Evolutionary conservation across 345 rosid genomes (phyloP).

Genomic region (Citrus hindsii): DNA sequence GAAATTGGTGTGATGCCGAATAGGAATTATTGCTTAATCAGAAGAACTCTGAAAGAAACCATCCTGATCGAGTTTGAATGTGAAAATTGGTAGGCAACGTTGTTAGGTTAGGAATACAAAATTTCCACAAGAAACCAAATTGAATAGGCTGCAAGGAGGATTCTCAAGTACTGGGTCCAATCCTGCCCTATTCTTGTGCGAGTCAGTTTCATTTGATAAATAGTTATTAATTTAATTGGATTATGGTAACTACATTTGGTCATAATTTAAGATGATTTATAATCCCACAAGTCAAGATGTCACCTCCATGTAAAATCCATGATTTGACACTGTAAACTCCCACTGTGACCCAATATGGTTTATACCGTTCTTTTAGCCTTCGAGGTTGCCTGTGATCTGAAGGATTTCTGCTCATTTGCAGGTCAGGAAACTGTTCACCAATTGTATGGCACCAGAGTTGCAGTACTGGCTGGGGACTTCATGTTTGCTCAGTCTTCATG

Average conservation of each 20-base stretch:
- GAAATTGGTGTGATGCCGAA: neutral
- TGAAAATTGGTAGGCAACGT: neutral
- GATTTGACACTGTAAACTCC: neutral
- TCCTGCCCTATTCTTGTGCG: neutral
- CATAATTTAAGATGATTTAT: neutral
- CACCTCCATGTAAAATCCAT: neutral
- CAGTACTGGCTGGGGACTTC: slow-evolving; percentile 89
- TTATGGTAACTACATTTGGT: neutral
- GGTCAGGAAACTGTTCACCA: slow-evolving; percentile 91
- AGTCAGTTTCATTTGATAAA: neutral
- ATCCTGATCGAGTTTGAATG: neutral
- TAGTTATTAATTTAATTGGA: neutral
- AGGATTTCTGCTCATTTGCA: slow-evolving; percentile 14
- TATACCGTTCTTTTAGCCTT: neutral
- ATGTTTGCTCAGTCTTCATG: slow-evolving; percentile 99
- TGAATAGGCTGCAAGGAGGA: too few relatives aligned
- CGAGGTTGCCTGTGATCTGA: neutral
- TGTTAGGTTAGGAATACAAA: neutral
- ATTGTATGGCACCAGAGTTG: slow-evolving; percentile 81
- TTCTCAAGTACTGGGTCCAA: too few relatives aligned
- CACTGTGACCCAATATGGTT: neutral
- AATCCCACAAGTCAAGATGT: neutral
- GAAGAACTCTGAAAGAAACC: neutral
- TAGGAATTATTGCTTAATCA: neutral
- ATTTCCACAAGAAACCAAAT: neutral